Evolutionary conservation across 257 asterid genomes (phyloP), one percentile per base, ranked within the genome.

Genomic region (Plantago major): DNA sequence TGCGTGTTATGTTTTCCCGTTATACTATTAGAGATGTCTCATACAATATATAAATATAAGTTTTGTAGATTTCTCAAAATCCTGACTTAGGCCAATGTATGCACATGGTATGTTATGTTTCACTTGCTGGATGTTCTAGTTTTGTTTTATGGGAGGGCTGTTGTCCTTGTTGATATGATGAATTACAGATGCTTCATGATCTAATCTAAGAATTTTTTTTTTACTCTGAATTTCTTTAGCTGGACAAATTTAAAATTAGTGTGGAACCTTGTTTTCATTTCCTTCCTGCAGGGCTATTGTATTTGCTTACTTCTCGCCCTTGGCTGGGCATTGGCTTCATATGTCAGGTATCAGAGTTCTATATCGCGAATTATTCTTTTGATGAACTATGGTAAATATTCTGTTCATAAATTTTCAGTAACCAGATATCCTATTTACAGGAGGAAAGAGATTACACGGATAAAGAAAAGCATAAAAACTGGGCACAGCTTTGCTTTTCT

Each of bases 321-420:
- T 85, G 99, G 99, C 67, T 93, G 99, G 99, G 83, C 73, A 66
- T 72, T 78, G 75, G 99, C 99, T 74, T 83, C 97, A 52, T 81
- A 70, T 73, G 96, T 93, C 74, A 93, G 99, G 99, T 89, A 83
- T 37, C 61, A 0, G 15, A 52, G 57, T 61, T 48, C 50, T 64
- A 51, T 26, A 17, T 67, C 58, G 46, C 45, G 46, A 58, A 19
- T 57, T 67, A 19, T 54, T 15, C 60, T 11, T 40, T 62, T 9
- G 28, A 44, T 40, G 65, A 69, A 40, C 42, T 55, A 53, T 51
- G 37, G n/a, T 10, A 59, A 18, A 11, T 38, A 22, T 55, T 68
- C 15, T 10, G 38, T 17, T 62, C 42, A 44, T 19, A 55, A 57
- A 47, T 55, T 48, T 55, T 57, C 54, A 13, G 56, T 72, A 37